Conservation (phyloP, 2,329 filamentous ascomycete genomes). For the Penicillium polonicum region DNA sequence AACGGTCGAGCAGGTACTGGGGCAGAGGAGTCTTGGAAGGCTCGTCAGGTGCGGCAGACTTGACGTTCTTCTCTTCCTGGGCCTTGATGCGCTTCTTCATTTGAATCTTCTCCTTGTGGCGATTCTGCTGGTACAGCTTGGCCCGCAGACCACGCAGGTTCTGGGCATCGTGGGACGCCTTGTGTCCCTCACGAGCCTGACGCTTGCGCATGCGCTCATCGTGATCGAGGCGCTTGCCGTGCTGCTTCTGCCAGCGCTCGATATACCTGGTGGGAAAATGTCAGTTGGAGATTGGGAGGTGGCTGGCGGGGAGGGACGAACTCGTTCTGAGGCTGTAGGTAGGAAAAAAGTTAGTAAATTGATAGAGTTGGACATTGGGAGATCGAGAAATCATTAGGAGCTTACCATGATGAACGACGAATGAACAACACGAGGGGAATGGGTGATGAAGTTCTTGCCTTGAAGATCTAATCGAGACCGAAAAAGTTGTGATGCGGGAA, state of each 20-base stretch:
- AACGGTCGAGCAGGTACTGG: constrained; percentile 89
- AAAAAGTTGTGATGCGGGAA: constrained; percentile 29
- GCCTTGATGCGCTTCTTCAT: constrained; percentile 93
- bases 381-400: background rate
- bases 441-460: constrained; percentile 19
- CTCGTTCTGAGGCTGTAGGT: constrained; percentile 45
- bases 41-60: constrained; percentile 74
- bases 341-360: constrained; percentile 10
- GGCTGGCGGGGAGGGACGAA: constrained; percentile 31
- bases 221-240: constrained; percentile 67
- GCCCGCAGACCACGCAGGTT: constrained; percentile 87
- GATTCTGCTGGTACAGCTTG: constrained; percentile 90
- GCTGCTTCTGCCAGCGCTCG: constrained; percentile 72
- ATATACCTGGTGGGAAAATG: constrained; percentile 52
- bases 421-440: constrained; percentile 19
- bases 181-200: constrained; percentile 82
- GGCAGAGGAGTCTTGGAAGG: constrained; percentile 77
- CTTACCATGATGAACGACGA: constrained; percentile 35
- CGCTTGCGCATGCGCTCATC: constrained; percentile 89
- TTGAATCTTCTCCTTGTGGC: constrained; percentile 97
- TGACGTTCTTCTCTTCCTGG: constrained; percentile 94
- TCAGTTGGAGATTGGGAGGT: constrained; percentile 17
- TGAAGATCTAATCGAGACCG: constrained; percentile 28
- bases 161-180: constrained; percentile 84
- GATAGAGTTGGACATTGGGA: background rate